Evolutionary conservation across 2,329 filamentous ascomycete genomes (phyloP).

Genomic region (Talaromyces sp.): DNA sequence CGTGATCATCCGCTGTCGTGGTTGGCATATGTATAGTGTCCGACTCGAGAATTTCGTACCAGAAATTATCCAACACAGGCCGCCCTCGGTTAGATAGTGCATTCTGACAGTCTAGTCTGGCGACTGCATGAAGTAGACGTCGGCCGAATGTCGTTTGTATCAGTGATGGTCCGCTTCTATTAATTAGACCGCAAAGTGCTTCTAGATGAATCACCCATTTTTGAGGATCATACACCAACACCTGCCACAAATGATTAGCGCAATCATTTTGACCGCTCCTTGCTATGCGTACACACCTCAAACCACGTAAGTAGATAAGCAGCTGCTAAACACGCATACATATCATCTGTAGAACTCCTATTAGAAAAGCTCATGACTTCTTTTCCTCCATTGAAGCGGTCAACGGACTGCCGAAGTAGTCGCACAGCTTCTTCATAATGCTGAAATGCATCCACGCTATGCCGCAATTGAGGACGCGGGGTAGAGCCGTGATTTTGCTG

Average conservation of each 20-base stretch:
- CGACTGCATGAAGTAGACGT: conserved; percentile 1
- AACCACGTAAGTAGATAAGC: conserved; percentile 4
- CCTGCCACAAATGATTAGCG: neutral
- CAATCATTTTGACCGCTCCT: neutral
- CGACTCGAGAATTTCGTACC: conserved; percentile 4
- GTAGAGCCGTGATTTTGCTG: neutral
- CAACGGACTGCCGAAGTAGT: neutral
- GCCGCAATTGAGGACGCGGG: neutral
- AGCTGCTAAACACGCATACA: conserved; percentile 2
- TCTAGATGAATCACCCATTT: conserved; percentile 5
- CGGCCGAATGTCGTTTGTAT: neutral
- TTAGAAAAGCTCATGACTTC: neutral
- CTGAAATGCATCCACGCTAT: conserved; percentile 2
- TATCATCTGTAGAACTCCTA: neutral
- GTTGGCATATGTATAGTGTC: neutral
- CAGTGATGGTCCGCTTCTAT: neutral
- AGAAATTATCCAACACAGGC: neutral
- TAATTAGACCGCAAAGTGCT: conserved; percentile 1
- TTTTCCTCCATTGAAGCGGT: neutral
- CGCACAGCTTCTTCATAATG: conserved; percentile 8
- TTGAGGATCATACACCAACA: conserved; percentile 8
- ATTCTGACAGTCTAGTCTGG: conserved; percentile 2
- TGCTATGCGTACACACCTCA: neutral
- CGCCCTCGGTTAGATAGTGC: conserved; percentile 2
- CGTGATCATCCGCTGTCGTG: neutral